Evolutionary conservation across 192 early-diverging fungal genomes (phyloP).

Genomic region (Umbelopsis isabellina): DNA sequence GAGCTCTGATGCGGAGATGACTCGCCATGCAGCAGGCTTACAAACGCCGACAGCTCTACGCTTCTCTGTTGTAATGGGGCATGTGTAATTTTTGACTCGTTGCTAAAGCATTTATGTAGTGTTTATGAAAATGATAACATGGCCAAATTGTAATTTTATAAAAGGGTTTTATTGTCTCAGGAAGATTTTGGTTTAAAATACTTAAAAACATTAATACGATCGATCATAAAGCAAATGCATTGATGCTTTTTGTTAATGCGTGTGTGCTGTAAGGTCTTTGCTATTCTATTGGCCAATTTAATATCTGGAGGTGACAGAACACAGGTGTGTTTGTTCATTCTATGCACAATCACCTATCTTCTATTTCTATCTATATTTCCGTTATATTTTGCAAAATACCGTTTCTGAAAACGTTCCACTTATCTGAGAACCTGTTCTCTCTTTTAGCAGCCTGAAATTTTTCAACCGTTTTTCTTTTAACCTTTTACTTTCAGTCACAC

Average conservation of each 20-base stretch:
- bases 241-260: too few species aligned
- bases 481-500: not conserved
- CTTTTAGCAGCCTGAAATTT: not conserved
- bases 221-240: too few species aligned
- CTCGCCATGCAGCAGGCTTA: not conserved
- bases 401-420: too few species aligned
- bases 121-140: not conserved
- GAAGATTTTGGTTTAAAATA: not conserved
- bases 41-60: constrained; percentile 26
- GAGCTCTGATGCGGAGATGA: not conserved
- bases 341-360: too few species aligned
- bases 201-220: constrained; percentile 2
- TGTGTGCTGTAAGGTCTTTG: too few species aligned
- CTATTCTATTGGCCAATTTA: too few species aligned
- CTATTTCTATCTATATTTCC: too few species aligned
- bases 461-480: not conserved
- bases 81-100: constrained; percentile 29
- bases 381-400: too few species aligned
- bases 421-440: too few species aligned
- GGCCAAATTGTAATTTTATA: not conserved
- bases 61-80: constrained; percentile 47
- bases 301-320: too few species aligned
- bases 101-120: not conserved
- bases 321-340: too few species aligned
- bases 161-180: not conserved